Evolutionary conservation across 441 rosid species (phyloP).

Genomic region (Hypseocharis bilobata): DNA sequence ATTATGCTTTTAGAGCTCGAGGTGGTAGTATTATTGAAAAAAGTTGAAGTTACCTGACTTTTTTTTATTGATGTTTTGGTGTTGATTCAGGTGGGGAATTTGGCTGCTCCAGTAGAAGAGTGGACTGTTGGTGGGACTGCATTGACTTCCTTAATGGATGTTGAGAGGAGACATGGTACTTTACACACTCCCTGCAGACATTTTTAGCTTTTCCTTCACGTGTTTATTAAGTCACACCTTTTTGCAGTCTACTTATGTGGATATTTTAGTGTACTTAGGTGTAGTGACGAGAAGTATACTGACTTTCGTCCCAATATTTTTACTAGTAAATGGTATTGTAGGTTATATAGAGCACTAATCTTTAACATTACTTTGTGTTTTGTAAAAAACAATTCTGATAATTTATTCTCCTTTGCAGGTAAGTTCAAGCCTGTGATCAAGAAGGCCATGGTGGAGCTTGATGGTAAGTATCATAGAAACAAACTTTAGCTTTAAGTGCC

Average conservation of each 20-base stretch:
- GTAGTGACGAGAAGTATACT: background rate
- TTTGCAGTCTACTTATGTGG: background rate
- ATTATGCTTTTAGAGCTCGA: background rate
- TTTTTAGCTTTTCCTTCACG: background rate
- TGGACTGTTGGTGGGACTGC: constrained; percentile 95
- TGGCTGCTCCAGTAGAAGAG: constrained; percentile 63
- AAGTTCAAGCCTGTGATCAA: constrained; percentile 93
- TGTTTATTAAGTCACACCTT: background rate
- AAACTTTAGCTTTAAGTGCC: background rate
- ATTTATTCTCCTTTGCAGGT: constrained; percentile 34
- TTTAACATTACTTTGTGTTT: background rate
- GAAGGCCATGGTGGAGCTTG: constrained; percentile 99
- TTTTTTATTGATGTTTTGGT: background rate
- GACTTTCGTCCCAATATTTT: background rate
- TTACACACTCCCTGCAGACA: background rate
- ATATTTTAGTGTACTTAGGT: background rate
- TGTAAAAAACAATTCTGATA: background rate
- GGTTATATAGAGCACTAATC: background rate
- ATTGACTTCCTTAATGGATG: constrained; percentile 61
- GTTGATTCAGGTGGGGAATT: constrained; percentile 63
- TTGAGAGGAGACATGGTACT: constrained; percentile 76
- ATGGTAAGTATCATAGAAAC: constrained; percentile 37
- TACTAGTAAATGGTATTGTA: too few relatives aligned
- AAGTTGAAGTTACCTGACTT: background rate
- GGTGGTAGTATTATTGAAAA: background rate